Conservation (phyloP, 2,329 filamentous ascomycete genomes). For the Calonectria ilicicola region DNA sequence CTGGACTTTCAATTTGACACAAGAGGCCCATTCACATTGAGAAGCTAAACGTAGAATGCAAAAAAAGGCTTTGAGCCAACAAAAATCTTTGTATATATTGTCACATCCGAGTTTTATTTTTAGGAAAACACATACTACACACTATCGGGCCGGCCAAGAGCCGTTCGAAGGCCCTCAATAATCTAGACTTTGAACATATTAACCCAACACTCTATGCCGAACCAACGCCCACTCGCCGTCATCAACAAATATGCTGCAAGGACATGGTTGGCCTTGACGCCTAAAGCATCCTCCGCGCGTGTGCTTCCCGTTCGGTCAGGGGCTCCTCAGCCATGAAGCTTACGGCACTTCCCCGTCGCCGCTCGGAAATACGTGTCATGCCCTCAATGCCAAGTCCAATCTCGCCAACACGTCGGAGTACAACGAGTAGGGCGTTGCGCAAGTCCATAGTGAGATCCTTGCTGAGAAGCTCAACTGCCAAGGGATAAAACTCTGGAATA, state of each 20-base stretch:
- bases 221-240: slow-evolving; percentile 43
- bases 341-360: slow-evolving; percentile 55
- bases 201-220: slow-evolving; percentile 46
- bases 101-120: slow-evolving; percentile 28
- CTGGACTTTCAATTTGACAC: neutral
- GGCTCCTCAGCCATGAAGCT: slow-evolving; percentile 48
- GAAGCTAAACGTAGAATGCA: neutral
- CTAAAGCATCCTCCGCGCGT: slow-evolving; percentile 51
- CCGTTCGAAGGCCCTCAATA: slow-evolving; percentile 25
- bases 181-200: slow-evolving; percentile 38
- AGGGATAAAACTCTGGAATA: slow-evolving; percentile 85
- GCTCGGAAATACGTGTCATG: slow-evolving; percentile 52
- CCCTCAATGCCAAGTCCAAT: slow-evolving; percentile 70
- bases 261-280: neutral
- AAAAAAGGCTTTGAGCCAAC: neutral
- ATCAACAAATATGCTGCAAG: slow-evolving; percentile 20
- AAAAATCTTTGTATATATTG: slow-evolving; percentile 33
- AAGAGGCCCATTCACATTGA: neutral
- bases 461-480: slow-evolving; percentile 83
- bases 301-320: slow-evolving; percentile 46
- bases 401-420: slow-evolving; percentile 88
- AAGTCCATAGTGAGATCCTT: slow-evolving; percentile 87
- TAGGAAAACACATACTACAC: slow-evolving; percentile 36
- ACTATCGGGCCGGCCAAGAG: slow-evolving; percentile 26
- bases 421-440: slow-evolving; percentile 79